Evolutionary conservation across 129 eudicot genomes (phyloP), one percentile per base, ranked within the genome.

Genomic region (Glebionis coronaria): DNA sequence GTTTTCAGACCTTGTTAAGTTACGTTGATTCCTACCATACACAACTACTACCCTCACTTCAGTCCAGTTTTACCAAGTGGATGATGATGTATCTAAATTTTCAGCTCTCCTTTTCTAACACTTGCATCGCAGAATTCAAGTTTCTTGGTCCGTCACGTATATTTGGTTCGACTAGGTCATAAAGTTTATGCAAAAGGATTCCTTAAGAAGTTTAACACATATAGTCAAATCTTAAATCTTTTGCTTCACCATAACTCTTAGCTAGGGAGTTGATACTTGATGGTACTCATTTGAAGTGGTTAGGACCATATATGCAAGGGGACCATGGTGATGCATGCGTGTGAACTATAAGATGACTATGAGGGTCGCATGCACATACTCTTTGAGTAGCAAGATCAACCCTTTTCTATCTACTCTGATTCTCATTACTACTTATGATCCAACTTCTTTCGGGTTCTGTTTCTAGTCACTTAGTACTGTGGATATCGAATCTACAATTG

Each of bases 321-420:
- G 62, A 57, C 73, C 73, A 47, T 40, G 47, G 65, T 56, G 73
- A 67, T 75, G 68, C 69, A 75, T 38, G 59, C 47, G 63, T 45
- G 25, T 44, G 53, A 44, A 65, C 57, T 65, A 23, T 13, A 38
- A 61, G 62, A 67, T 16, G 68, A 71, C 68, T 35, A 35, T 0
- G 52, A 13, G 35, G 63, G 64, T 59, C 59, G 51, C 73, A 56
- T 67, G 69, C 69, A 23, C 61, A 9, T 0, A 19, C 19, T 40
- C 4, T 56, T 66, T 3, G 31, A 61, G 75, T 76, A 76, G 16
- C 59, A 68, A 21, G 65, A 76, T 76, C 75, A 68, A 60, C 46
- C 28, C 28, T 59, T 75, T 75, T 75, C 70, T 40, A 75, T 61
- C 75, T 9, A 61, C 80, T 61, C 28, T 28, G 70, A 76, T 68